Evolutionary conservation across 1,139 yeast species (phyloP).

Genomic region (Torulaspora globosa): DNA sequence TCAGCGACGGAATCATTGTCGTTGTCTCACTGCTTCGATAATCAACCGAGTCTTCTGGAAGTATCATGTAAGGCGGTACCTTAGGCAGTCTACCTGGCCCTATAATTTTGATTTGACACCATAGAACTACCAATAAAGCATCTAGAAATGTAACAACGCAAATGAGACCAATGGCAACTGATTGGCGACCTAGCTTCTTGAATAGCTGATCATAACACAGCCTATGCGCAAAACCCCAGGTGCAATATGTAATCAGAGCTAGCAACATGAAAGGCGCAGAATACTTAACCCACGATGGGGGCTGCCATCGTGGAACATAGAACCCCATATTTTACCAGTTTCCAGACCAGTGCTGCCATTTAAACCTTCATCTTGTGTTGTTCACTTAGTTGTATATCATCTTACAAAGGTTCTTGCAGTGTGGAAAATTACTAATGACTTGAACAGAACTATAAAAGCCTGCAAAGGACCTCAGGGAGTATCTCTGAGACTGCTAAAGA

Average conservation of each 20-base stretch:
- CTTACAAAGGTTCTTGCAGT: neutral
- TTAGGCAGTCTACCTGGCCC: slow-evolving; percentile 33
- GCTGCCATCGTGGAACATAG: slow-evolving; percentile 4
- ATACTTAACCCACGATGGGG: slow-evolving; percentile 14
- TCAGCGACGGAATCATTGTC: slow-evolving; percentile 6
- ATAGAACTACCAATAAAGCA: slow-evolving; percentile 16
- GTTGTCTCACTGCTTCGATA: slow-evolving; percentile 2
- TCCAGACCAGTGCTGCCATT: neutral
- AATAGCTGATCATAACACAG: slow-evolving; percentile 28
- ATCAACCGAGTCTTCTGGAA: slow-evolving; percentile 10
- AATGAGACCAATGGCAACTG: slow-evolving; percentile 28
- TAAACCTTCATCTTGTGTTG: neutral
- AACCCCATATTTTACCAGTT: neutral
- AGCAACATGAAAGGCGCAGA: slow-evolving; percentile 17
- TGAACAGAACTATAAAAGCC: neutral
- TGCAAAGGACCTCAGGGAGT: neutral
- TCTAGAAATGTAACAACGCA: slow-evolving; percentile 18
- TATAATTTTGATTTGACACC: slow-evolving; percentile 23
- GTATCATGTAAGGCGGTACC: slow-evolving; percentile 26
- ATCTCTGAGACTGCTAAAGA: slow-evolving; percentile 1
- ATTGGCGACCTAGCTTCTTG: slow-evolving; percentile 14
- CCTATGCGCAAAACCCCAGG: slow-evolving; percentile 32
- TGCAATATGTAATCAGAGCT: slow-evolving; percentile 24
- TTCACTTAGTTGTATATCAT: neutral
- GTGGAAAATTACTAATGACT: slow-evolving; percentile 4